Base-by-base conservation (phyloP, 768 basidiomycete species). In the Termitomyces sp. region DNA sequence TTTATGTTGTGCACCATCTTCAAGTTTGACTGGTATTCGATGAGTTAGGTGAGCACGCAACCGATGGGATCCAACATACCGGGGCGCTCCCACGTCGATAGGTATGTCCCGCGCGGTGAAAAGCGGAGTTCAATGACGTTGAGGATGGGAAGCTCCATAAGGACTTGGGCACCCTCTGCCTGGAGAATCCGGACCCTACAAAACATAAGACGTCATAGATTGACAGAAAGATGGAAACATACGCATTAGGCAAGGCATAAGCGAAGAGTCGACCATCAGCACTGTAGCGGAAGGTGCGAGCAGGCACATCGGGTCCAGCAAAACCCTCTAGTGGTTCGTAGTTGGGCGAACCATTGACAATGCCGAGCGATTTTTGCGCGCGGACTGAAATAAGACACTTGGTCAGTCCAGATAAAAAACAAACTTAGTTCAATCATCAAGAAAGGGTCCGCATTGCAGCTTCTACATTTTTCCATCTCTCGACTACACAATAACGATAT, bases 1-100 rank as follows among this genome's bases (percentile, higher is more conserved):
- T 77, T 91, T 95, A 79, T 96, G 91, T 71, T 94, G 92, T 2
- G 82, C 69, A 54, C 90, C 92, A 62, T 94, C 94, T 68, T 94
- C 95, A 50, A 90, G 81, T 74, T 97, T 97, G 64, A 85, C 84
- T 82, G 60, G 19, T 33, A 9, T n/a, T 15, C 42, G 44, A 11
- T 50, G 47, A 42, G 47, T 42, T 47, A 21, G 41, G 28, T 44
- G 17, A 5, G 15, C 21, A 52, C 19, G n/a, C 17, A 31, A 21
- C 37, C 30, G 50, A 35, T 33, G 40, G 33, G 2, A 17, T 45
- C 38, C 8, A 53, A 70, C 78, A 51, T 65, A 86, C 85, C 77
- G 63, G 89, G 91, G 57, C 97, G 84, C 74, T 98, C 95, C 92
- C 95, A 98, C 47, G 92, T 95, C 53, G 93, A 95, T 43, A 99